These are phyloP conservation scores for Cladophialophora carrionii DNA, from an alignment of 2,329 filamentous ascomycete genomes.

Conservation along the genomic window DNA sequence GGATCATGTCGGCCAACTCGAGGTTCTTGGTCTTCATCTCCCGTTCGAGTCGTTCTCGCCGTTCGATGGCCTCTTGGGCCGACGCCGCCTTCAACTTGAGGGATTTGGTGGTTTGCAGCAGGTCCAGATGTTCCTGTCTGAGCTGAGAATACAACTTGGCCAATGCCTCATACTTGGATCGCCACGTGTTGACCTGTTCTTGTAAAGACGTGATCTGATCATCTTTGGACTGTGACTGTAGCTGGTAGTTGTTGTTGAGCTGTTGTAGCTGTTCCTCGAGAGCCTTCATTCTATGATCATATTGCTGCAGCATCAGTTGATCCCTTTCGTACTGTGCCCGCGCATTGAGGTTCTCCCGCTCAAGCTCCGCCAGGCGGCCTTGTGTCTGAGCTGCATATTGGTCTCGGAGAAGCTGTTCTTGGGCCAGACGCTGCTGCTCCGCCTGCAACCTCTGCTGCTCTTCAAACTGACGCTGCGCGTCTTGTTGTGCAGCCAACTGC, in stretches of 20 bases:
- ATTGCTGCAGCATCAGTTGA: slow-evolving; percentile 94
- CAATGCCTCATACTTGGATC: slow-evolving; percentile 92
- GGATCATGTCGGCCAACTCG: slow-evolving; percentile 98
- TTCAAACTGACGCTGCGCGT: slow-evolving; percentile 93
- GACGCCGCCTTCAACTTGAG: slow-evolving; percentile 96
- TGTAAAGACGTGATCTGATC: slow-evolving; percentile 91
- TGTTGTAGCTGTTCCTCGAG: slow-evolving; percentile 84
- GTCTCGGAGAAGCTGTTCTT: slow-evolving; percentile 84
- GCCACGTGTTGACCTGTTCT: slow-evolving; percentile 97
- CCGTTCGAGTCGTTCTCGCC: slow-evolving; percentile 89
- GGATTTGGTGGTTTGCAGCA: slow-evolving; percentile 93
- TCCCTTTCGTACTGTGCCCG: slow-evolving; percentile 96
- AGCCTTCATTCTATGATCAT: slow-evolving; percentile 90
- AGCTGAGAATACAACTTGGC: slow-evolving; percentile 97
- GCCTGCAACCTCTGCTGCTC: slow-evolving; percentile 85
- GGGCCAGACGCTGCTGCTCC: slow-evolving; percentile 87
- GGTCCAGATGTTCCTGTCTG: slow-evolving; percentile 89
- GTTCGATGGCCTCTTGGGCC: slow-evolving; percentile 94
- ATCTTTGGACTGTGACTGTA: slow-evolving; percentile 87
- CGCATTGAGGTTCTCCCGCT: slow-evolving; percentile 92
- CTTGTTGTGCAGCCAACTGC: slow-evolving; percentile 79
- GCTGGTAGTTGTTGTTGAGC: slow-evolving; percentile 77
- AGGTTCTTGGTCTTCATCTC: slow-evolving; percentile 99
- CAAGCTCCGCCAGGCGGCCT: slow-evolving; percentile 90
- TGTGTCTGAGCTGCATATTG: slow-evolving; percentile 94